Evolutionary conservation across 2,329 filamentous ascomycete genomes (phyloP).

Genomic region (Periconia sp.): DNA sequence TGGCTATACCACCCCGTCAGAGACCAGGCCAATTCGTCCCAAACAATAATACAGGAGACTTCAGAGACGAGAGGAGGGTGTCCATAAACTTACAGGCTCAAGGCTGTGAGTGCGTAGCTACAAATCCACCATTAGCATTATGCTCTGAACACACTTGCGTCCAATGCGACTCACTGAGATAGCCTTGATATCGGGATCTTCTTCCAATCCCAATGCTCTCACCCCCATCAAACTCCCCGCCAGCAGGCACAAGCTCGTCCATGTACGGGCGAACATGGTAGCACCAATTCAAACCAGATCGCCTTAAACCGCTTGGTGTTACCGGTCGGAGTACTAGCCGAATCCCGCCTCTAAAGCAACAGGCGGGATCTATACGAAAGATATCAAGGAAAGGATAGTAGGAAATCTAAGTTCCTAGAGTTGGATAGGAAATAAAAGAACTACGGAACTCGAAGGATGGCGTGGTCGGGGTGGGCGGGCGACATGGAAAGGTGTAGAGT

Average conservation of each 20-base stretch:
- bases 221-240: constrained; percentile 37
- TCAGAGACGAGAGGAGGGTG: neutral
- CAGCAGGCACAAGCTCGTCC: constrained; percentile 41
- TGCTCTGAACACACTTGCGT: neutral
- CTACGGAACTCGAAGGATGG: constrained; percentile 28
- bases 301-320: constrained; percentile 12
- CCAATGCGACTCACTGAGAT: constrained; percentile 59
- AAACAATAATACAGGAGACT: neutral
- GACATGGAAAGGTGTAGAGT: constrained; percentile 26
- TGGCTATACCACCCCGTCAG: constrained; percentile 59
- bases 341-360: neutral
- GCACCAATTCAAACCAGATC: constrained; percentile 16
- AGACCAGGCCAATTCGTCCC: neutral
- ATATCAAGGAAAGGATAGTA: constrained; percentile 26
- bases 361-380: neutral
- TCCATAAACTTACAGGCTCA: constrained; percentile 63
- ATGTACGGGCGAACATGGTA: constrained; percentile 38
- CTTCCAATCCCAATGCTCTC: constrained; percentile 32
- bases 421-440: constrained; percentile 17
- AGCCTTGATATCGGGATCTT: constrained; percentile 59
- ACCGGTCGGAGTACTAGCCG: constrained; percentile 4
- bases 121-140: constrained; percentile 24
- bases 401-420: constrained; percentile 28
- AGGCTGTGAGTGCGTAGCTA: constrained; percentile 88
- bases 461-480: constrained; percentile 15